phyloP scores from a whole-genome alignment of 441 rosid species.

The Brassica hybrid region DNA sequence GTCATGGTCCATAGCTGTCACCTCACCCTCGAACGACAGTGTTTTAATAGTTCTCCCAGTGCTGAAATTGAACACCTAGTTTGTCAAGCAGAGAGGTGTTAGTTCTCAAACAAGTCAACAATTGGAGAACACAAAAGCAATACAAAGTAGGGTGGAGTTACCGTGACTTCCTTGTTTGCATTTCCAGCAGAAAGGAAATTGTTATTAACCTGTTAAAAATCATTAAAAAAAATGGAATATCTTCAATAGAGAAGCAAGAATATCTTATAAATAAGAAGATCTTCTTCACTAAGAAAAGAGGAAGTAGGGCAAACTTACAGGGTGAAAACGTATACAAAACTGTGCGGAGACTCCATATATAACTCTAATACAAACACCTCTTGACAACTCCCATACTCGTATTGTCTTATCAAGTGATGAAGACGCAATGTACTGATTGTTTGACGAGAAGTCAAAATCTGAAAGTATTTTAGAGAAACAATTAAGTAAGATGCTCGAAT shows the following conservation, averaged over 20 bases:
- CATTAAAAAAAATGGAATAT: neutral
- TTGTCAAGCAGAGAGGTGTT: constrained; percentile 37
- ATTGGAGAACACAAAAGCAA: neutral
- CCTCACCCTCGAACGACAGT: constrained; percentile 57
- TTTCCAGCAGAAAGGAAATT: constrained; percentile 93
- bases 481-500: constrained; percentile 11
- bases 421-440: constrained; percentile 95
- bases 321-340: constrained; percentile 91
- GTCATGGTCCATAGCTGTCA: constrained; percentile 95
- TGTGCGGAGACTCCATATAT: constrained; percentile 89
- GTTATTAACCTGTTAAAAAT: constrained; percentile 53
- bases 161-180: constrained; percentile 88
- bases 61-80: constrained; percentile 93
- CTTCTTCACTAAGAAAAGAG: too few species aligned
- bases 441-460: constrained; percentile 98
- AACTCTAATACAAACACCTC: constrained; percentile 93
- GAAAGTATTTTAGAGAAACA: constrained; percentile 46
- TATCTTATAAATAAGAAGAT: too few species aligned
- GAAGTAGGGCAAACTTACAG: constrained; percentile 58
- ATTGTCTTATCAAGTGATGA: constrained; percentile 95
- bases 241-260: too few species aligned
- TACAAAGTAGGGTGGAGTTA: constrained; percentile 47
- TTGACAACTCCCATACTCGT: constrained; percentile 92
- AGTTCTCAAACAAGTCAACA: constrained; percentile 31
- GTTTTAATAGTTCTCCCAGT: constrained; percentile 85